Percentiles rank a stretch among this genome's conserved stretches.
phyloP scores from a whole-genome alignment of 768 basidiomycete genomes.

The Tylopilus rubrobrunneus region DNA sequence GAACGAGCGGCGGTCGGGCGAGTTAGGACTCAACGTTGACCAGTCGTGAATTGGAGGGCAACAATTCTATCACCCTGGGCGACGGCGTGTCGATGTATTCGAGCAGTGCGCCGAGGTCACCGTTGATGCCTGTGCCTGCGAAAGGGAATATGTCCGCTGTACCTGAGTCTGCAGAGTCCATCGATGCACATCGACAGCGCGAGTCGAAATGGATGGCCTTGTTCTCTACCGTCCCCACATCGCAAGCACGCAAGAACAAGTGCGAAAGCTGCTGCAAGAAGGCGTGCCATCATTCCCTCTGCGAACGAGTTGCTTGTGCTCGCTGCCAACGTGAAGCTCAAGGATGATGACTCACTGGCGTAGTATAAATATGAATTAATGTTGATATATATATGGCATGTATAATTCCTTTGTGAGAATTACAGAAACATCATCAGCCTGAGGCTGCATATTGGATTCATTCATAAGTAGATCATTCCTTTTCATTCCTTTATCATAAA shows the following conservation, averaged over 20 bases:
- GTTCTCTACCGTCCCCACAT: slow-evolving; percentile 51
- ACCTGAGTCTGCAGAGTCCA: slow-evolving; percentile 23
- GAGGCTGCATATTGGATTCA: no score
- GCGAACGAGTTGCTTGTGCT: slow-evolving; percentile 60
- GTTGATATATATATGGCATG: no score
- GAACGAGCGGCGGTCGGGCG: slow-evolving; percentile 34
- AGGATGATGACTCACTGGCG: no score
- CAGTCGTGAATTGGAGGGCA: slow-evolving; percentile 19
- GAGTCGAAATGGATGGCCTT: slow-evolving; percentile 74
- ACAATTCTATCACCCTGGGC: slow-evolving; percentile 25
- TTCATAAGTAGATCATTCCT: no score
- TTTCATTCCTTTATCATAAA: no score
- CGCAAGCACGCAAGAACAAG: slow-evolving; percentile 68
- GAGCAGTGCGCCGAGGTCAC: slow-evolving; percentile 25
- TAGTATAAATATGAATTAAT: no score
- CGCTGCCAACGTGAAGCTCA: slow-evolving; percentile 62
- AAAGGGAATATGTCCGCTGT: background rate
- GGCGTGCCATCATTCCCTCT: slow-evolving; percentile 71
- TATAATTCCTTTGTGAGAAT: no score
- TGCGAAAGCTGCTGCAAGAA: slow-evolving; percentile 69
- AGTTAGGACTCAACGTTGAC: slow-evolving; percentile 54
- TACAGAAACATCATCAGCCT: no score
- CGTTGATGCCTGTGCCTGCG: slow-evolving; percentile 9
- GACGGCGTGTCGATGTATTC: slow-evolving; percentile 44
- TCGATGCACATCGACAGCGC: slow-evolving; percentile 66